Conservation (phyloP, 371 early-diverging fungal genomes). For the Rhizopus microsporus region DNA sequence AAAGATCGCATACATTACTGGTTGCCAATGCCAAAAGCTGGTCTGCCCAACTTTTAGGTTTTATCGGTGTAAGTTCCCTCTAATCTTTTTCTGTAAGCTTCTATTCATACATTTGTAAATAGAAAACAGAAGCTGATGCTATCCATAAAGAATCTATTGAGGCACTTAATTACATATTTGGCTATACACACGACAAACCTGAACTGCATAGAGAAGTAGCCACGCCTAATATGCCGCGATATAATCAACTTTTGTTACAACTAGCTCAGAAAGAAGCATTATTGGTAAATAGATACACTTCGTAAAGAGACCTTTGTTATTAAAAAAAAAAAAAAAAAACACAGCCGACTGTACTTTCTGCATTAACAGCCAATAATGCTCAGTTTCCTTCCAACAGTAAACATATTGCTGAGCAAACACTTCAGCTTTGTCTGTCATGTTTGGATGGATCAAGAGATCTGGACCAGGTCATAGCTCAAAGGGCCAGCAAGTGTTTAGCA, state of each 20-base stretch:
- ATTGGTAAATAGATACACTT: constrained; percentile 34
- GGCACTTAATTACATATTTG: constrained; percentile 50
- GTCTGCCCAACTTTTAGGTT: constrained; percentile 35
- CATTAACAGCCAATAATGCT: constrained; percentile 48
- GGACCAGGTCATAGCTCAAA: constrained; percentile 30
- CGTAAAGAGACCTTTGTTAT: too few relatives aligned
- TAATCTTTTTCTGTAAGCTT: neutral
- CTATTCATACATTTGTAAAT: constrained; percentile 6
- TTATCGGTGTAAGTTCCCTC: constrained; percentile 36
- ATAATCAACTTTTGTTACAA: constrained; percentile 48
- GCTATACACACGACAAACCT: constrained; percentile 50
- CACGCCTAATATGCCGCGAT: constrained; percentile 52
- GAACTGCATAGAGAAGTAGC: constrained; percentile 64
- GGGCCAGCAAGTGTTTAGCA: constrained; percentile 48
- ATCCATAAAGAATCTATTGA: constrained; percentile 46
- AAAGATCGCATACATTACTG: constrained; percentile 49
- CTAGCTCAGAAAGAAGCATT: constrained; percentile 50
- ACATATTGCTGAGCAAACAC: constrained; percentile 49
- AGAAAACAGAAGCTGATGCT: constrained; percentile 50
- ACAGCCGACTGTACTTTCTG: constrained; percentile 48
- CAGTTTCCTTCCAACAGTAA: constrained; percentile 60
- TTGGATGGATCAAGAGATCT: constrained; percentile 49
- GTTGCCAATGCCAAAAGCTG: constrained; percentile 48
- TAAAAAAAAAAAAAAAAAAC: too few relatives aligned
- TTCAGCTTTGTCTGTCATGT: constrained; percentile 54